Percentiles rank a stretch among this genome's conserved stretches.
These are phyloP conservation scores for Tylopilus subfusipes DNA, from an alignment of 768 basidiomycete genomes.

Conservation along the genomic window DNA sequence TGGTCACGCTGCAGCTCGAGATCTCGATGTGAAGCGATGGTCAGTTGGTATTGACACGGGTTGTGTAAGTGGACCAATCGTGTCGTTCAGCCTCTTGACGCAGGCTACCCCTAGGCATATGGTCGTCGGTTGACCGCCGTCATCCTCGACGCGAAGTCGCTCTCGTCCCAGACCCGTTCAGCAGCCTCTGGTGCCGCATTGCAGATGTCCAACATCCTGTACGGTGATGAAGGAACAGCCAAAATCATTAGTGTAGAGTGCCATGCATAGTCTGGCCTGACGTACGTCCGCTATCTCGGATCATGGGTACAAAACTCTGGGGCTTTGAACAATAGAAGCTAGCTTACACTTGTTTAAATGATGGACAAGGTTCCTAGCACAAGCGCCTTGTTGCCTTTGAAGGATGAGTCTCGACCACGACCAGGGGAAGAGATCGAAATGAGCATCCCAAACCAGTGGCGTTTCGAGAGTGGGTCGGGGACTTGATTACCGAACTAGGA, in stretches of 20 bases:
- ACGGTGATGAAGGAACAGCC: constrained; percentile 55
- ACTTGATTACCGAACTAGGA: no score
- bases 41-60: constrained; percentile 84
- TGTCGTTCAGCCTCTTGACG: neutral
- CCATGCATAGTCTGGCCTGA: constrained; percentile 1
- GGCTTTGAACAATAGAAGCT: neutral
- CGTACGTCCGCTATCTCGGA: neutral
- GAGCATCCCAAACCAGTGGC: no score
- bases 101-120: constrained; percentile 43
- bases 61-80: constrained; percentile 52
- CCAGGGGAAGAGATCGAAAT: no score
- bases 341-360: no score
- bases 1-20: constrained; percentile 78
- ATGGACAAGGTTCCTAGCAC: no score
- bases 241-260: constrained; percentile 54
- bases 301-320: neutral
- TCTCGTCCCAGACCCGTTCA: constrained; percentile 10
- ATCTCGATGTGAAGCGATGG: constrained; percentile 81
- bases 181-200: constrained; percentile 18
- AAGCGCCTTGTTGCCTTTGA: no score
- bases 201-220: constrained; percentile 37
- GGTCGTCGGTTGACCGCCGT: constrained; percentile 62
- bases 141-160: constrained; percentile 43
- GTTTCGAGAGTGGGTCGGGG: no score
- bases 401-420: no score